Evolutionary conservation across 352 stramenopile genomes (phyloP).

Genomic region (Globisporangium yorkense): DNA sequence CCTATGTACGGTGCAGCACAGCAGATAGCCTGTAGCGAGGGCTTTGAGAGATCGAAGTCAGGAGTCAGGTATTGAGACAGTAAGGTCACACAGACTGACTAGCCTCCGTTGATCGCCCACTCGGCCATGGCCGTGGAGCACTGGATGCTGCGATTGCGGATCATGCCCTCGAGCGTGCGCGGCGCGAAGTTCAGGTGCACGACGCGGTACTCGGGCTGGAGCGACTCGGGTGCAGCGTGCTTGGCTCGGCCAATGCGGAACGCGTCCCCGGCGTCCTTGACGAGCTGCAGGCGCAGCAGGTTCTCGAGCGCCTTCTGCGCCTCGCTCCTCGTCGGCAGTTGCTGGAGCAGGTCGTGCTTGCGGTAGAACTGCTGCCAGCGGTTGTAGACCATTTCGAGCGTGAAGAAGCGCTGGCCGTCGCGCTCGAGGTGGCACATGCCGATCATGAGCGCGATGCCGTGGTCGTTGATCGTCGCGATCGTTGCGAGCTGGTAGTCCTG

Average conservation of each 20-base stretch:
- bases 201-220: conserved; percentile 71
- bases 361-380: conserved; percentile 78
- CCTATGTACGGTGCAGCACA: too few species aligned
- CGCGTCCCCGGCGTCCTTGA: conserved; percentile 68
- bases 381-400: conserved; percentile 81
- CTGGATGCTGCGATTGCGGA: conserved; percentile 62
- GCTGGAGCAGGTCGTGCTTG: conserved; percentile 58
- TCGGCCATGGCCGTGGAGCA: conserved; percentile 72
- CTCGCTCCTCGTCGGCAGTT: conserved; percentile 65
- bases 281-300: conserved; percentile 58
- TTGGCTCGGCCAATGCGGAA: conserved; percentile 60
- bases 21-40: too few species aligned
- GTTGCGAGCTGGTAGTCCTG: conserved; percentile 72
- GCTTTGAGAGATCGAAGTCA: too few species aligned
- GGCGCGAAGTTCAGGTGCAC: conserved; percentile 73
- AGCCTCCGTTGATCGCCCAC: conserved; percentile 57
- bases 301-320: conserved; percentile 73
- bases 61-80: too few species aligned
- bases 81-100: background rate
- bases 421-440: conserved; percentile 78
- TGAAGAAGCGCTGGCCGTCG: conserved; percentile 55
- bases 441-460: conserved; percentile 68
- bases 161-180: conserved; percentile 63
- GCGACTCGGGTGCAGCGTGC: conserved; percentile 27
- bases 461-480: conserved; percentile 52